Evolutionary conservation across 495 filamentous ascomycete species (phyloP), one percentile per base, ranked within the genome.

Genomic region (Neurospora hispaniola): DNA sequence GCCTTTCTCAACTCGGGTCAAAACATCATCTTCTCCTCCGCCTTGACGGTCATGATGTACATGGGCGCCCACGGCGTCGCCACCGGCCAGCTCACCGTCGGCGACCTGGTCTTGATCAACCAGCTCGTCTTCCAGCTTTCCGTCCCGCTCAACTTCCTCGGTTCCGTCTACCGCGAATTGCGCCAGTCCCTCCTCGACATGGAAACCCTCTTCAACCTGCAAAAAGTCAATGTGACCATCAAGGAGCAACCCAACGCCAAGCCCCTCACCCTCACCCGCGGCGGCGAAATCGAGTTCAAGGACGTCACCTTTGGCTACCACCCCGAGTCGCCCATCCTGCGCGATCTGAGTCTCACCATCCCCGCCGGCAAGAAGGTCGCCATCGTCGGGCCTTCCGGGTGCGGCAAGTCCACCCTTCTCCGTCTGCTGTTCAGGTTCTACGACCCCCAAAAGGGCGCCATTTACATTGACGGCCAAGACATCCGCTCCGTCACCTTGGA

Each of bases 141-240:
- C 3, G 92, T 98, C 1, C 96, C 96, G 0, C 86, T 99, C 48
- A 99, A 98, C 84, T 99, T 98, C 82, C 85, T 99, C 1, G 96
- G 96, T 11, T 94, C 92, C 8, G 94, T 99, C 5, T 99, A 99
- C 80, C 91, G 96, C 74, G 96, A 99, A 84, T 86, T 99, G 69
- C 87, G 96, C 48, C 96, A 99, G 82, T 97, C 94, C 14, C 84
- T 98, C 69, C 82, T 98, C 70, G 96, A 99, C 79, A 98, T 99
- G 96, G 96, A 98, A 81, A 98, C 96, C 1, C 87, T 98, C 14
- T 99, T 99, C 85, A 97, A 97, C 79, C 85, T 99, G n/a, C 96
- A 99, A 80, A 98, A 97, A 79, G 96, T 98, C 78, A 97, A 98
- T 75, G 89, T 98, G 44, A 88, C 90, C 23, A 90, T 98, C 79